Conservation (phyloP, 495 filamentous ascomycete genomes). For the Apodospora peruviana region DNA sequence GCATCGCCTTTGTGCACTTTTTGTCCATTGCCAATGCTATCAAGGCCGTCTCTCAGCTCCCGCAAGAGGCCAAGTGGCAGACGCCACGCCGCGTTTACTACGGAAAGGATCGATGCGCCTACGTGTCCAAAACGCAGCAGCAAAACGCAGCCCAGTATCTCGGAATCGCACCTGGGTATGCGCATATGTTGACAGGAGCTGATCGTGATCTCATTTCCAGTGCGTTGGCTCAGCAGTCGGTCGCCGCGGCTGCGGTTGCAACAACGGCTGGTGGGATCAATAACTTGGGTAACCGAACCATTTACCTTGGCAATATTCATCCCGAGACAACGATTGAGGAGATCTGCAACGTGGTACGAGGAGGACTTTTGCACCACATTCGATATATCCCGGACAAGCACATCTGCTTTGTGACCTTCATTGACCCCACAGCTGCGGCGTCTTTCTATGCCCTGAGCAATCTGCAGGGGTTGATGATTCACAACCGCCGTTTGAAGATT, state of each 20-base stretch:
- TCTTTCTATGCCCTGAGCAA: constrained; percentile 98
- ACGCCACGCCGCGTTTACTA: constrained; percentile 93
- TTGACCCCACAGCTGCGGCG: constrained; percentile 94
- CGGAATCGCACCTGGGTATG: constrained; percentile 95
- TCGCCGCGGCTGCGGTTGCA: constrained; percentile 92
- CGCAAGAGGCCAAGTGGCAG: constrained; percentile 96
- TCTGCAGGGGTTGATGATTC: constrained; percentile 96
- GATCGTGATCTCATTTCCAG: constrained; percentile 95
- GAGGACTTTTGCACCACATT: constrained; percentile 91
- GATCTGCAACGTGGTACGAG: constrained; percentile 95
- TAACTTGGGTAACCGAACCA: constrained; percentile 94
- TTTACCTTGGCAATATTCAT: constrained; percentile 98
- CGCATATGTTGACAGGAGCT: constrained; percentile 89
- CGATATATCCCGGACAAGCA: constrained; percentile 99
- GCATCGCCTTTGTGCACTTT: constrained; percentile 97
- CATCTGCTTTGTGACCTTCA: constrained; percentile 99
- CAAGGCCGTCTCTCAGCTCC: constrained; percentile 96
- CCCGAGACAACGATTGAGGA: constrained; percentile 98
- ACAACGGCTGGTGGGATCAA: constrained; percentile 94
- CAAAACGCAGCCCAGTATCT: constrained; percentile 98
- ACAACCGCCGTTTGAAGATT: constrained; percentile 96
- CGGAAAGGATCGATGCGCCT: constrained; percentile 95
- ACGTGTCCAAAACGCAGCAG: constrained; percentile 98
- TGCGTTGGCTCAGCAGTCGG: constrained; percentile 93
- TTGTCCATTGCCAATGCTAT: constrained; percentile 96